Evolutionary conservation across 257 asterid species (phyloP).

Genomic region (Pogostemon cablin): DNA sequence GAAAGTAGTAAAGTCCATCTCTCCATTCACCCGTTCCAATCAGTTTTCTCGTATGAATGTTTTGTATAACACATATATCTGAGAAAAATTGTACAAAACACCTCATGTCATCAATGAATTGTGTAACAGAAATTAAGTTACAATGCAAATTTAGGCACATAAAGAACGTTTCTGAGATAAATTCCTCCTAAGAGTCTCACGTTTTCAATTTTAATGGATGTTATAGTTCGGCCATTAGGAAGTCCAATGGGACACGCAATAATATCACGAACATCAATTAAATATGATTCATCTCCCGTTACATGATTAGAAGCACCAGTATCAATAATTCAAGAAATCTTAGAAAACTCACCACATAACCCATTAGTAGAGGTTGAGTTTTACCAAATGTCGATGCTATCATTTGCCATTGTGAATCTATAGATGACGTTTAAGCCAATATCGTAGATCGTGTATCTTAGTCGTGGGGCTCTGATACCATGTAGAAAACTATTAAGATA

Average conservation of each 20-base stretch:
- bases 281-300: conserved; percentile 8
- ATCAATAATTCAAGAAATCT: conserved; percentile 5
- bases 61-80: neutral
- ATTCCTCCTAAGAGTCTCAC: neutral
- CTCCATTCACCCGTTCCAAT: neutral
- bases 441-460: neutral
- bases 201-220: neutral
- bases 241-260: neutral
- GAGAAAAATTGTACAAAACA: neutral
- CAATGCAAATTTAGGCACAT: neutral
- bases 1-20: neutral
- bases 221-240: neutral
- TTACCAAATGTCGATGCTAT: neutral
- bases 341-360: conserved; percentile 1
- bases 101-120: neutral
- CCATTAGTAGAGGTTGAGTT: neutral
- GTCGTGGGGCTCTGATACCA: conserved; percentile 6
- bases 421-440: neutral
- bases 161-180: neutral
- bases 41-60: neutral
- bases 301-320: conserved; percentile 6
- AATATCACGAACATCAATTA: neutral
- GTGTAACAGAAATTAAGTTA: neutral
- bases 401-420: neutral
- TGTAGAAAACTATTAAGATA: neutral